Percentiles rank a stretch among this genome's conserved stretches.
Conservation (phyloP, 257 asterid species). For the Apocynum venetum region DNA sequence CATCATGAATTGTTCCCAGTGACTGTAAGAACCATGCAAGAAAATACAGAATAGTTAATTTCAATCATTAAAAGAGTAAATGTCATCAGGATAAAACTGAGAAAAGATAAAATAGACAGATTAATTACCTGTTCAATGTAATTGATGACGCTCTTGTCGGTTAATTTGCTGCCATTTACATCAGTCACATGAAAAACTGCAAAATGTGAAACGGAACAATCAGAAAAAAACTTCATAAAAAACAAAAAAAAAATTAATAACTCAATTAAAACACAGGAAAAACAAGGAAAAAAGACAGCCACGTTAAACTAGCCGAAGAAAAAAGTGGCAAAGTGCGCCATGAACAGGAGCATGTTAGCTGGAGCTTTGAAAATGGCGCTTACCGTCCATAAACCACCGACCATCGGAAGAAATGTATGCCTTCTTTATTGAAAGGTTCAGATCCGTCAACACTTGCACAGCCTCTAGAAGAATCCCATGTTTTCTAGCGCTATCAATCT, state of each 20-base stretch:
- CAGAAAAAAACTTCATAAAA: constrained; percentile 3
- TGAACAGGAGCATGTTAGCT: constrained; percentile 13
- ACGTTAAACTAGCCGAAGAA: background rate
- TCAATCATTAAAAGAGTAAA: background rate
- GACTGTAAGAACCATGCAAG: constrained; percentile 44
- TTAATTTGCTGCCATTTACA: constrained; percentile 80
- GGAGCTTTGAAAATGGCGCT: constrained; percentile 20
- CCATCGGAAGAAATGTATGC: constrained; percentile 96
- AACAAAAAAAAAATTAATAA: background rate
- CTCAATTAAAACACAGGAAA: constrained; percentile 1
- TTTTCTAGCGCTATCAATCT: constrained; percentile 91
- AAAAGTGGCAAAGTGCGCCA: background rate
- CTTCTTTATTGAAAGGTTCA: constrained; percentile 84
- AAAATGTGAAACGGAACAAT: constrained; percentile 32
- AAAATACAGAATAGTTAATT: background rate
- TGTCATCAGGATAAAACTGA: background rate
- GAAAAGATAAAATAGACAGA: background rate
- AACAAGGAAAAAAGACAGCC: background rate
- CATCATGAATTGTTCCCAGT: constrained; percentile 65
- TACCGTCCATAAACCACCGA: constrained; percentile 99
- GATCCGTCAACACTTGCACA: constrained; percentile 88
- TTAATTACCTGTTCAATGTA: constrained; percentile 78
- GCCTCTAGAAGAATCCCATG: constrained; percentile 94
- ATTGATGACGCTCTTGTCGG: constrained; percentile 76
- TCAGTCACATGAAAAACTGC: constrained; percentile 99